phyloP scores from a whole-genome alignment of 352 stramenopile genomes.

The Pythium scleroteichum region DNA sequence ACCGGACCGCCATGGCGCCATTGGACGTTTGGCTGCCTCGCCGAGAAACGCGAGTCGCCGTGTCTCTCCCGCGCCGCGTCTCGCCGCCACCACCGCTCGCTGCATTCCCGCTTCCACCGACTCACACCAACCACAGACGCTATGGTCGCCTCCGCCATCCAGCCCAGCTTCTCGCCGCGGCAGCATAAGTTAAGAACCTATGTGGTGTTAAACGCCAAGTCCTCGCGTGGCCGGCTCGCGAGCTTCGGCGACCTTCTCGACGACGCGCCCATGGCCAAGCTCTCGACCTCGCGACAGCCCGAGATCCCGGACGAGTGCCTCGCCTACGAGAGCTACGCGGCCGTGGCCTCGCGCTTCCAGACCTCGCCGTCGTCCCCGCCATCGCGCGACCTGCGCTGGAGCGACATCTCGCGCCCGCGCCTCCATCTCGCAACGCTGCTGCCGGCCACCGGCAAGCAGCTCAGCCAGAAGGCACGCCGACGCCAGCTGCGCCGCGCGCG shows the following conservation, averaged over 20 bases:
- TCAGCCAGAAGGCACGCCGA: conserved; percentile 34
- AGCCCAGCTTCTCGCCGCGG: conserved; percentile 3
- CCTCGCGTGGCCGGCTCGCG: conserved; percentile 25
- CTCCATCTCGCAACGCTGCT: conserved; percentile 34
- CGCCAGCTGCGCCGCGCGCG: conserved; percentile 30
- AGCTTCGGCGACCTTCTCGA: conserved; percentile 28
- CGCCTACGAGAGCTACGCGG: conserved; percentile 76
- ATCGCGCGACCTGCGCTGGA: conserved; percentile 60
- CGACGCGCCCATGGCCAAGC: conserved; percentile 4
- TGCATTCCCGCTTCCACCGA: neutral
- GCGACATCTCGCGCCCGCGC: conserved; percentile 56
- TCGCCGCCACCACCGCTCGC: neutral
- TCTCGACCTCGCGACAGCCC: neutral
- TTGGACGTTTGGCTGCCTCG: conserved; percentile 5
- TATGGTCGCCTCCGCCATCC: conserved; percentile 24
- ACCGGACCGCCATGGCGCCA: conserved; percentile 1
- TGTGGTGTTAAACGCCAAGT: conserved; percentile 32
- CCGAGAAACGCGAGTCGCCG: conserved; percentile 9
- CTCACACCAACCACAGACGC: neutral
- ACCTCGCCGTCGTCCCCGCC: conserved; percentile 19
- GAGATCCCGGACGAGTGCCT: conserved; percentile 45
- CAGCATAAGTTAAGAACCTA: conserved; percentile 32
- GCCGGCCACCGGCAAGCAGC: conserved; percentile 14
- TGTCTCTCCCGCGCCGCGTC: conserved; percentile 1
- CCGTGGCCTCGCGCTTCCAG: conserved; percentile 51